These are phyloP conservation scores for Amphicarpaea edgeworthii DNA, from an alignment of 306 rosid genomes.

Conservation along the genomic window DNA sequence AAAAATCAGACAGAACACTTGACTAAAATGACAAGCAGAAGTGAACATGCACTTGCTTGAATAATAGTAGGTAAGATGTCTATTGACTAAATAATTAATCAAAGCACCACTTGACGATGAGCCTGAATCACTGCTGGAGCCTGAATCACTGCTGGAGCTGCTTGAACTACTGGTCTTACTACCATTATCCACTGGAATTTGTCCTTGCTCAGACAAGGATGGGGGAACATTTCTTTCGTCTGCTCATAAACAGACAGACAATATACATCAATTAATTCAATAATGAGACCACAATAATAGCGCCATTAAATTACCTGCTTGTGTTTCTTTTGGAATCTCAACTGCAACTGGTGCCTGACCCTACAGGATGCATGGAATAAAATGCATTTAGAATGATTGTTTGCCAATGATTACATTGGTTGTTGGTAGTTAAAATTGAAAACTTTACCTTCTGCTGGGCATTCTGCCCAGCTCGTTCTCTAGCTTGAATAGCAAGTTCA, in stretches of 20 bases:
- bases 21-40: slow-evolving; percentile 26
- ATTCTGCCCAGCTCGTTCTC: slow-evolving; percentile 62
- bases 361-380: slow-evolving; percentile 39
- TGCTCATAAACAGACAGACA: slow-evolving; percentile 38
- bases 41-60: neutral
- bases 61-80: neutral
- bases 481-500: slow-evolving; percentile 74
- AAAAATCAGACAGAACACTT: slow-evolving; percentile 32
- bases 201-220: slow-evolving; percentile 63
- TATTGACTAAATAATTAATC: slow-evolving; percentile 6
- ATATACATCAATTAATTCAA: slow-evolving; percentile 34
- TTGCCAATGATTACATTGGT: neutral
- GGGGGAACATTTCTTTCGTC: slow-evolving; percentile 64
- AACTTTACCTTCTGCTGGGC: slow-evolving; percentile 59
- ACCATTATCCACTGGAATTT: slow-evolving; percentile 66
- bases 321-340: slow-evolving; percentile 57
- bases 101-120: slow-evolving; percentile 92
- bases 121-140: slow-evolving; percentile 97
- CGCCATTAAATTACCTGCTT: slow-evolving; percentile 57
- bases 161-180: slow-evolving; percentile 97
- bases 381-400: slow-evolving; percentile 28
- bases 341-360: slow-evolving; percentile 54
- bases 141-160: slow-evolving; percentile 98
- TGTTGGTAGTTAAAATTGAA: slow-evolving; percentile 30
- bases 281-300: neutral